phyloP scores from a whole-genome alignment of 164 flowering plant species.

The Liriodendron chinense region DNA sequence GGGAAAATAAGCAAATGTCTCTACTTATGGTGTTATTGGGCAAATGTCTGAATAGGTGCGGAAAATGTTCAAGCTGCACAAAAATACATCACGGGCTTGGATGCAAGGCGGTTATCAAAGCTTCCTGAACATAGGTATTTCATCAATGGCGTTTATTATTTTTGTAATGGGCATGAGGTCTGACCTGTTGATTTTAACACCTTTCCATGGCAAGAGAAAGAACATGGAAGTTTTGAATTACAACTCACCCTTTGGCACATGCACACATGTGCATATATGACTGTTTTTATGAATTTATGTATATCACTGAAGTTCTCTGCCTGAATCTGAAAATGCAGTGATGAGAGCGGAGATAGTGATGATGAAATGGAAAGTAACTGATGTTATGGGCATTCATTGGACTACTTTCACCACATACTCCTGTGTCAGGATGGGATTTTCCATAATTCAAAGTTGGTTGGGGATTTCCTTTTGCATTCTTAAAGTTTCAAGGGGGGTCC shows the following conservation, averaged over 20 bases:
- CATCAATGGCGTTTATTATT: background rate
- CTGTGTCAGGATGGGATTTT: conserved; percentile 4
- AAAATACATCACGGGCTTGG: conserved; percentile 88
- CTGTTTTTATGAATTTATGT: background rate
- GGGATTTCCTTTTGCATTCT: background rate
- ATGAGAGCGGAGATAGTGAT: conserved; percentile 75
- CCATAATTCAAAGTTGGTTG: background rate
- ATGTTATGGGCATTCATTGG: conserved; percentile 8
- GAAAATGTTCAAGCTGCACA: conserved; percentile 92
- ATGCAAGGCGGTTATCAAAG: conserved; percentile 89
- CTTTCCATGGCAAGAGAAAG: background rate
- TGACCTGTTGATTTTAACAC: background rate
- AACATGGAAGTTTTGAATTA: too few species aligned
- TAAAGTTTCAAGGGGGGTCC: too few species aligned
- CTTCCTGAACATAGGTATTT: conserved; percentile 83
- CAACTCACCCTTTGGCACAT: background rate
- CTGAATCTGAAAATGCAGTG: conserved; percentile 57
- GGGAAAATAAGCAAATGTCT: too few species aligned
- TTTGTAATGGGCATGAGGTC: background rate
- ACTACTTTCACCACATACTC: background rate
- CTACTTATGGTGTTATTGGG: background rate
- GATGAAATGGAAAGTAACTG: conserved; percentile 50
- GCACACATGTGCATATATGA: background rate
- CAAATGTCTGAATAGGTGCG: conserved; percentile 38
- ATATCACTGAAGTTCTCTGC: background rate